These are phyloP conservation scores for Komagataella ulmi DNA, from an alignment of 805 yeast genomes.

Conservation along the genomic window DNA sequence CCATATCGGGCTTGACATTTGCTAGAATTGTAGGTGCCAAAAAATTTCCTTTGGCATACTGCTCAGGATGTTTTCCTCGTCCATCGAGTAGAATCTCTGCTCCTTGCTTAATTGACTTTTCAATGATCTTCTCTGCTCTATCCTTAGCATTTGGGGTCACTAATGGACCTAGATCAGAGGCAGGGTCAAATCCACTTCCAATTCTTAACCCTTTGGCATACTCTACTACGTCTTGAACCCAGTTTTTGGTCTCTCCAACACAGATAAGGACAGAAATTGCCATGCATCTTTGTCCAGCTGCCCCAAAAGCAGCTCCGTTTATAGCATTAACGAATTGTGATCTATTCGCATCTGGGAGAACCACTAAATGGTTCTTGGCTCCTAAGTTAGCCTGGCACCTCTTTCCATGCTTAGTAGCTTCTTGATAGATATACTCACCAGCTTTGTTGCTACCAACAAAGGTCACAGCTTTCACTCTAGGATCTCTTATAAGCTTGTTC, in stretches of 20 bases:
- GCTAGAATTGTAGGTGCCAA: constrained; percentile 59
- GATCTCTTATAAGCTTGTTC: constrained; percentile 56
- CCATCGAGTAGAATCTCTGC: constrained; percentile 56
- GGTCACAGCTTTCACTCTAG: constrained; percentile 63
- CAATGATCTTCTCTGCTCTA: constrained; percentile 43
- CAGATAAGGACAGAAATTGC: constrained; percentile 63
- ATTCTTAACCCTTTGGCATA: constrained; percentile 45
- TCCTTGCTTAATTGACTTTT: constrained; percentile 43
- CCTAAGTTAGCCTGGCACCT: constrained; percentile 70
- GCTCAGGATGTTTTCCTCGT: constrained; percentile 29
- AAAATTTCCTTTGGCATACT: constrained; percentile 44
- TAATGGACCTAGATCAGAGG: constrained; percentile 62
- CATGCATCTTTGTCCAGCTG: constrained; percentile 81
- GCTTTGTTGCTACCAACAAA: constrained; percentile 75
- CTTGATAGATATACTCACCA: constrained; percentile 57
- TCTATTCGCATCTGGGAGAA: constrained; percentile 62
- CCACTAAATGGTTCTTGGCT: constrained; percentile 67
- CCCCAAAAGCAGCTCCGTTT: constrained; percentile 70
- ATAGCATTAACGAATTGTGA: constrained; percentile 49
- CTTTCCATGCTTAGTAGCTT: constrained; percentile 56
- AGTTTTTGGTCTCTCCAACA: constrained; percentile 51
- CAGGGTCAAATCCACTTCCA: constrained; percentile 51
- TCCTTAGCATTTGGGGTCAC: constrained; percentile 45
- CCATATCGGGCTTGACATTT: constrained; percentile 52
- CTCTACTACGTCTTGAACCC: constrained; percentile 46